Base-by-base conservation (phyloP, 192 early-diverging fungal genomes). In the Gaertneriomyces semiglobifer region DNA sequence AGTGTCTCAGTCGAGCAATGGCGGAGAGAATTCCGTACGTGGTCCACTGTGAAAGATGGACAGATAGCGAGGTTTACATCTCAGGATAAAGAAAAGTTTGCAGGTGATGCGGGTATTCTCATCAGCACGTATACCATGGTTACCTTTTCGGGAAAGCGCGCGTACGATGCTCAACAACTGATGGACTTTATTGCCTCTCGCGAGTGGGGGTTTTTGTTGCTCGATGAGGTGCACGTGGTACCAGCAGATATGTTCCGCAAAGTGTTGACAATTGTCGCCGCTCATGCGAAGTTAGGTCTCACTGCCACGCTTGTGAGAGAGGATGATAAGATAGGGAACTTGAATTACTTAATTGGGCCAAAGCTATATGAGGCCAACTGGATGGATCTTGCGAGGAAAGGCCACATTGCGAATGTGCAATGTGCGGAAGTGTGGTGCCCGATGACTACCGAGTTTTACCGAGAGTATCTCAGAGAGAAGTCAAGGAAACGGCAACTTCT, bases 281-380 rank as follows among this genome's bases (percentile, higher is more conserved):
- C 96, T 1, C 96, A 98, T 69, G 85, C 89, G 20, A 99, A 99
- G 71, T 85, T 99, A n/a, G 78, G 81, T 16, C 51, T 85, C 20
- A 86, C 83, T 12, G 98, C 98, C 5, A 99, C 98, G 5, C 80
- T 99, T 33, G 98, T 99, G 38, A 84, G 96, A 66, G 98, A 98
- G 74, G 98, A 99, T 75, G 91, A 98, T 66, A 96, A 98, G 76
- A 99, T 99, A 74, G 86, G 88, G 63, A 93, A 93, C 69, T 77
- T 99, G 53, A 98, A 98, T 76, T 99, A 94, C 69, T 81, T 99
- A 66, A 97, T 99, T 68, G 98, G 96, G 14, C 98, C 98, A 14
- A 99, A 99, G 77, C 79, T 99, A 52, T 99, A 93, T 78, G 98
- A 99, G 74, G 98, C 98, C 12, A 99, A 99, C 72, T 99, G 98